Base-by-base conservation (phyloP, 2,329 filamentous ascomycete species). In the Chaetomium sp. region DNA sequence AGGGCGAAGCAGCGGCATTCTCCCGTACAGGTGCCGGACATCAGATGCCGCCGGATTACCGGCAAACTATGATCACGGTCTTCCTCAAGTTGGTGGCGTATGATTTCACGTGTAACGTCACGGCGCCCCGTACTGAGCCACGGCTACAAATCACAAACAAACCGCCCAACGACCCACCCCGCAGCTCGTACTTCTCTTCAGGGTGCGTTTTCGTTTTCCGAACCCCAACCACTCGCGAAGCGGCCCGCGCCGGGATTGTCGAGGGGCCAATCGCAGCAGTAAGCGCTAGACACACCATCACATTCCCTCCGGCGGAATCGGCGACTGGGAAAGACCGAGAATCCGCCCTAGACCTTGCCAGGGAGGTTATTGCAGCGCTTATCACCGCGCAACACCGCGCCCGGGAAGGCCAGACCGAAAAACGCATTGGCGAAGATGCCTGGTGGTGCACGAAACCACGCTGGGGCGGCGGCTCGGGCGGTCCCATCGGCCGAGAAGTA, bases 71-170 rank as follows among this genome's bases (percentile, higher is more conserved):
- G n/a, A 61, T 83, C 10, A 74, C 77, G 2, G 76, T 82, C 38
- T 85, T 86, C 54, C 68, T 86, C 54, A 86, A 86, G 66, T 75
- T 86, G 4, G 76, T 86, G 12, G 77, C 81, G 14, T 86, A 86
- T 63, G 82, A 86, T 59, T 86, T 85, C 67, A 80, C 81, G 50
- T 86, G 83, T 68, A 85, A 79, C 61, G 78, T 84, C 49, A 72
- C 75, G 2, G 73, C 77, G 33, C 72, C 82, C 12, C 77, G 82
- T 42, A 72, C 74, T 32, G 83, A 86, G 62, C 83, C 83, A 8
- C 76, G 83, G 2, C 71, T 86, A 19, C 76, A 84, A 46, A 67
- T 86, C 51, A 72, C 71, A 49, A 73, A 72, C 61, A 65, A 54
- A 59, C 47, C 58, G 65, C 61, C 59, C 65, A 59, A 60, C 62